Evolutionary conservation across 768 basidiomycete genomes (phyloP).

Genomic region (Macrolepiota albuminosa): DNA sequence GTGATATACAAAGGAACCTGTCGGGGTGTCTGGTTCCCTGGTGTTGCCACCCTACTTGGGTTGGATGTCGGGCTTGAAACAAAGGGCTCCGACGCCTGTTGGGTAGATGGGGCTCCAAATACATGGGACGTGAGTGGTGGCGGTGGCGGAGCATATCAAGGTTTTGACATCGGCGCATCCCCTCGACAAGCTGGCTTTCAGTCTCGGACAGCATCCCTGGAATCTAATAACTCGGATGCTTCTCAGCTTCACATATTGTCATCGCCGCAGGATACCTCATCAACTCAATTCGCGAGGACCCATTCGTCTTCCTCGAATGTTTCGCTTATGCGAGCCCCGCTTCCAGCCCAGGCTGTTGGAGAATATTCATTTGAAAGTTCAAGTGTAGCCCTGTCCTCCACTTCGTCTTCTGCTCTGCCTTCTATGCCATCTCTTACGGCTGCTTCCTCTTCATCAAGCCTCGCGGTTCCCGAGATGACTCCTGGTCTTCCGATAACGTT

Average conservation of each 20-base stretch:
- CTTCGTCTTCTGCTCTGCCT: conserved; percentile 34
- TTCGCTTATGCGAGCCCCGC: conserved; percentile 71
- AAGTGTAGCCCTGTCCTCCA: conserved; percentile 27
- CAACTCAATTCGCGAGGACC: conserved; percentile 25
- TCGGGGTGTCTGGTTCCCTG: conserved; percentile 77
- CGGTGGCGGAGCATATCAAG: conserved; percentile 61
- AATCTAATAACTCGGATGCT: conserved; percentile 39
- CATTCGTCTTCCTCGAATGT: conserved; percentile 43
- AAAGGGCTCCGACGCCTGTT: conserved; percentile 63
- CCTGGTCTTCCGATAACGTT: conserved; percentile 66
- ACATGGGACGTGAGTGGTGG: conserved; percentile 65
- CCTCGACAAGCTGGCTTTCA: conserved; percentile 19
- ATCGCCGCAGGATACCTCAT: conserved; percentile 13
- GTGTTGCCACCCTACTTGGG: conserved; percentile 76
- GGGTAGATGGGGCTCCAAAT: conserved; percentile 47
- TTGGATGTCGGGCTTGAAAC: conserved; percentile 70
- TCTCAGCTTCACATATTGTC: conserved; percentile 18
- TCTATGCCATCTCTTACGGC: conserved; percentile 49
- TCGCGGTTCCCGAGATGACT: conserved; percentile 24
- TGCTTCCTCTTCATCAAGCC: conserved; percentile 26
- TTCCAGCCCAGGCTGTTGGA: conserved; percentile 56
- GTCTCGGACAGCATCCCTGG: conserved; percentile 48
- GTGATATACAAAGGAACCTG: conserved; percentile 71
- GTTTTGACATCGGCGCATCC: conserved; percentile 53
- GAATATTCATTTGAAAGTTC: conserved; percentile 76